Percentiles rank a stretch among this genome's conserved stretches.
Evolutionary conservation across 2,329 filamentous ascomycete species (phyloP).

Genomic region (Pestalotiopsis sp.): DNA sequence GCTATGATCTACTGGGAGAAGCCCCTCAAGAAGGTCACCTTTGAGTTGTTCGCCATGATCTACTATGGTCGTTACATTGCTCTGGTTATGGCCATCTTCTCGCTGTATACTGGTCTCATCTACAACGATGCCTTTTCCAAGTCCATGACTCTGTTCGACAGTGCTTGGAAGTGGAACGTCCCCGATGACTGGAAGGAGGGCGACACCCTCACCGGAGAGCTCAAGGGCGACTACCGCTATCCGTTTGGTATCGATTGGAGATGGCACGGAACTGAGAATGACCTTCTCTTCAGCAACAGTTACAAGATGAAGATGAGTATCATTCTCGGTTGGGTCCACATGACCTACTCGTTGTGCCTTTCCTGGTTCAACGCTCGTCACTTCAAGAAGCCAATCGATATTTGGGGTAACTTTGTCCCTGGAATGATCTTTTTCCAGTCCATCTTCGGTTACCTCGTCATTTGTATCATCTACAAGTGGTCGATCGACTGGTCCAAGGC

Average conservation of each 20-base stretch:
- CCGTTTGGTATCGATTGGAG: slow-evolving; percentile 95
- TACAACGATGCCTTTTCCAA: slow-evolving; percentile 98
- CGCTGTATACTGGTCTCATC: slow-evolving; percentile 93
- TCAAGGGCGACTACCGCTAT: slow-evolving; percentile 78
- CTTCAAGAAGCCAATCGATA: slow-evolving; percentile 93
- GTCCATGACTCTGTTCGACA: slow-evolving; percentile 83
- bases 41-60: slow-evolving; percentile 97
- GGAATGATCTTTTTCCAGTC: slow-evolving; percentile 99
- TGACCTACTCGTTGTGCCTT: slow-evolving; percentile 96
- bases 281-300: slow-evolving; percentile 93
- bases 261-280: slow-evolving; percentile 96
- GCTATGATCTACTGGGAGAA: slow-evolving; percentile 98
- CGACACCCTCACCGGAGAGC: slow-evolving; percentile 62
- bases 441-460: slow-evolving; percentile 94
- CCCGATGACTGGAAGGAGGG: slow-evolving; percentile 67
- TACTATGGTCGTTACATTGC: slow-evolving; percentile 99
- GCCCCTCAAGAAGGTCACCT: slow-evolving; percentile 84
- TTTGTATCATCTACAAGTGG: slow-evolving; percentile 98
- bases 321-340: slow-evolving; percentile 93
- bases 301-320: slow-evolving; percentile 99
- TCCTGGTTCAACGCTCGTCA: slow-evolving; percentile 91
- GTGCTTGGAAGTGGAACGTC: slow-evolving; percentile 80
- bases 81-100: slow-evolving; percentile 96
- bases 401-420: slow-evolving; percentile 95
- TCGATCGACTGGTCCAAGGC: slow-evolving; percentile 77